A percentile compares a stretch with the other conserved stretches of the same genome.
Evolutionary conservation across 1,284 basidiomycete species (phyloP).

Genomic region (Violaceomyces palustris): DNA sequence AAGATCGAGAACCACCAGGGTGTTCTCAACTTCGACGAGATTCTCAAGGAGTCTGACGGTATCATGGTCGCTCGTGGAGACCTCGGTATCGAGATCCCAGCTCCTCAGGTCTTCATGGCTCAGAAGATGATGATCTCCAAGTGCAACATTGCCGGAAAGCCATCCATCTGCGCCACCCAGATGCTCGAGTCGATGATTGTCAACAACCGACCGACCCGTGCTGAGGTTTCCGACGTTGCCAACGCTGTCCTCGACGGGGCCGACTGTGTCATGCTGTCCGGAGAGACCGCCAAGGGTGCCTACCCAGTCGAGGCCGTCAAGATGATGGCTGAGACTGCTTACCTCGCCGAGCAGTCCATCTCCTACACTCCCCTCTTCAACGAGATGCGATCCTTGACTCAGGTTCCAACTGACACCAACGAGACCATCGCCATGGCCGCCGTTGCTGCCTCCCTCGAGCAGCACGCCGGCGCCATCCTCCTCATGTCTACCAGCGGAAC

Average conservation of each 20-base stretch:
- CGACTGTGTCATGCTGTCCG: conserved; percentile 53
- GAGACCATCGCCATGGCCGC: conserved; percentile 52
- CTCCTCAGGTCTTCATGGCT: conserved; percentile 52
- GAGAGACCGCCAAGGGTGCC: conserved; percentile 52
- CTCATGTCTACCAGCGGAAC: conserved; percentile 89
- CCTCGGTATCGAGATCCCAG: conserved; percentile 60
- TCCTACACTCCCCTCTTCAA: conserved; percentile 51
- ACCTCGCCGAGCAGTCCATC: conserved; percentile 50
- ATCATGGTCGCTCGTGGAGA: conserved; percentile 53
- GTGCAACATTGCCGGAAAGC: conserved; percentile 60
- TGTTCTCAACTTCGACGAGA: conserved; percentile 53
- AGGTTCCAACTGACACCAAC: conserved; percentile 48
- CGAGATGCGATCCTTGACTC: conserved; percentile 57
- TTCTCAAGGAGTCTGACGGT: conserved; percentile 51
- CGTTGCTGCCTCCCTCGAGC: conserved; percentile 49
- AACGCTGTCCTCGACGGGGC: conserved; percentile 53
- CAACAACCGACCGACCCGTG: conserved; percentile 53
- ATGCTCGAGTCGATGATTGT: conserved; percentile 80
- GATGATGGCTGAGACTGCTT: conserved; percentile 53
- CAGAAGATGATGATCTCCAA: conserved; percentile 54
- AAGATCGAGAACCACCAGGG: conserved; percentile 54
- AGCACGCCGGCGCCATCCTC: conserved; percentile 62
- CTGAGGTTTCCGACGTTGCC: conserved; percentile 52
- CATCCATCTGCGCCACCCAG: conserved; percentile 97
- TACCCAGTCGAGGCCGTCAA: conserved; percentile 56